A percentile compares a stretch with the other conserved stretches of the same genome.
phyloP scores from a whole-genome alignment of 495 filamentous ascomycete genomes.

The Penicillium riverlandense region DNA sequence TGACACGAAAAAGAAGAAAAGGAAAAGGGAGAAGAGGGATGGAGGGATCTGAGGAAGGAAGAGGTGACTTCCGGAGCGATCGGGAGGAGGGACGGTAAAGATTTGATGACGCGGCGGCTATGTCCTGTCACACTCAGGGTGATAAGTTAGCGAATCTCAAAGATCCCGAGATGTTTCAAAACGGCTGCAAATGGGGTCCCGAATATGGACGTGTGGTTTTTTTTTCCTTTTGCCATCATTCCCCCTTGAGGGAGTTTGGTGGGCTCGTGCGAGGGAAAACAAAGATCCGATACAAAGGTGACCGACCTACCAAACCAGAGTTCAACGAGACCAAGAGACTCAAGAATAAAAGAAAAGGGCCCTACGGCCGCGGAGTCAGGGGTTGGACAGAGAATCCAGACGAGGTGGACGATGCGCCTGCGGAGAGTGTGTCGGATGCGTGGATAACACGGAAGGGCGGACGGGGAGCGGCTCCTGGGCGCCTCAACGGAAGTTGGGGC shows the following conservation, averaged over 20 bases:
- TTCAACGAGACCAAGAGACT: background rate
- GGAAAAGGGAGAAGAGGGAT: slow-evolving; percentile 16
- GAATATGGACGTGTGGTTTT: slow-evolving; percentile 8
- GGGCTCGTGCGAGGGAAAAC: background rate
- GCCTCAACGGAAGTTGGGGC: slow-evolving; percentile 1
- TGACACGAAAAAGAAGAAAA: slow-evolving; percentile 16
- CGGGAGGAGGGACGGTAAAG: slow-evolving; percentile 12
- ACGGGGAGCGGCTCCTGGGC: background rate
- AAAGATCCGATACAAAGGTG: slow-evolving; percentile 1
- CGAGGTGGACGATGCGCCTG: background rate
- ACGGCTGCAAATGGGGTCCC: too few species aligned
- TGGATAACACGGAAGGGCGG: too few species aligned
- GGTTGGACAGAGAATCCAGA: too few species aligned
- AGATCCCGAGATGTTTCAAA: too few species aligned
- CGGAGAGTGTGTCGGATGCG: background rate
- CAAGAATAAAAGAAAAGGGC: background rate
- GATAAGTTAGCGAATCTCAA: slow-evolving; percentile 9
- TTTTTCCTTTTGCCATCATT: slow-evolving; percentile 2
- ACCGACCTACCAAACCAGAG: slow-evolving; percentile 17
- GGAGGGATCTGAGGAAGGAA: slow-evolving; percentile 24
- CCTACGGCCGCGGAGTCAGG: too few species aligned
- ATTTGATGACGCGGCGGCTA: slow-evolving; percentile 35
- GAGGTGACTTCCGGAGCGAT: slow-evolving; percentile 27
- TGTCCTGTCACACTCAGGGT: slow-evolving; percentile 18
- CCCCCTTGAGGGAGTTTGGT: slow-evolving; percentile 1